Conservation (phyloP, 2,329 filamentous ascomycete species). For the Hymenoscyphus fructigenus region DNA sequence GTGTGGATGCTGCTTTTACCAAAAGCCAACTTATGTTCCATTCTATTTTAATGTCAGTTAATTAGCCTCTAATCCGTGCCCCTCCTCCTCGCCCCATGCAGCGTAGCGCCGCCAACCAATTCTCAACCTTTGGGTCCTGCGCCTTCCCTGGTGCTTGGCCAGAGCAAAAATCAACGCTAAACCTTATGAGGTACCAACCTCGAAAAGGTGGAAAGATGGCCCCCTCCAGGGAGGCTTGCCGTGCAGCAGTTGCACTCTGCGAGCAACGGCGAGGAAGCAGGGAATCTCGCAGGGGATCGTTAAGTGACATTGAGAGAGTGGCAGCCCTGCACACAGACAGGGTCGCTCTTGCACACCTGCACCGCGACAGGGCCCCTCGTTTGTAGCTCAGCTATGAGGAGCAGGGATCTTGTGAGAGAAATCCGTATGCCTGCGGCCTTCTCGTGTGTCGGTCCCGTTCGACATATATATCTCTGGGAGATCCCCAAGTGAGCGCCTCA, state of each 20-base stretch:
- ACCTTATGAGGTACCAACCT: slow-evolving; percentile 12
- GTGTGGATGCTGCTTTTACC: slow-evolving; percentile 15
- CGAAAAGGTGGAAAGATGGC: slow-evolving; percentile 14
- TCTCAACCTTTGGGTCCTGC: slow-evolving; percentile 7
- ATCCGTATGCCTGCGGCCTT: slow-evolving; percentile 26
- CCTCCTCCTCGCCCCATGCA: background rate
- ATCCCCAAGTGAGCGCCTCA: slow-evolving; percentile 26
- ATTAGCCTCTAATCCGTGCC: slow-evolving; percentile 24
- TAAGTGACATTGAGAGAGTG: slow-evolving; percentile 16
- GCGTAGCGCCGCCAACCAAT: slow-evolving; percentile 13
- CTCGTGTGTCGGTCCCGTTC: slow-evolving; percentile 23
- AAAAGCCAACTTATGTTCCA: slow-evolving; percentile 18
- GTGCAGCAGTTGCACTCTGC: slow-evolving; percentile 13
- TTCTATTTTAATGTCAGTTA: slow-evolving; percentile 29
- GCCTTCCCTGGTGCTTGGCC: background rate
- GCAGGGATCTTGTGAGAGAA: slow-evolving; percentile 26
- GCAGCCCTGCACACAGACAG: slow-evolving; percentile 16
- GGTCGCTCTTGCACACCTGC: slow-evolving; percentile 4
- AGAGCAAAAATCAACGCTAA: background rate
- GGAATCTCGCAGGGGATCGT: slow-evolving; percentile 9
- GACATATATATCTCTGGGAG: slow-evolving; percentile 33
- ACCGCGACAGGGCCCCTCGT: slow-evolving; percentile 19
- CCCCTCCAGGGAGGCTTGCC: slow-evolving; percentile 26
- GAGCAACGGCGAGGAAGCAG: slow-evolving; percentile 21
- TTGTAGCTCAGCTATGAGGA: slow-evolving; percentile 27